These are phyloP conservation scores for Cryptococcus floricola DNA, from an alignment of 1,284 basidiomycete species.

Conservation along the genomic window DNA sequence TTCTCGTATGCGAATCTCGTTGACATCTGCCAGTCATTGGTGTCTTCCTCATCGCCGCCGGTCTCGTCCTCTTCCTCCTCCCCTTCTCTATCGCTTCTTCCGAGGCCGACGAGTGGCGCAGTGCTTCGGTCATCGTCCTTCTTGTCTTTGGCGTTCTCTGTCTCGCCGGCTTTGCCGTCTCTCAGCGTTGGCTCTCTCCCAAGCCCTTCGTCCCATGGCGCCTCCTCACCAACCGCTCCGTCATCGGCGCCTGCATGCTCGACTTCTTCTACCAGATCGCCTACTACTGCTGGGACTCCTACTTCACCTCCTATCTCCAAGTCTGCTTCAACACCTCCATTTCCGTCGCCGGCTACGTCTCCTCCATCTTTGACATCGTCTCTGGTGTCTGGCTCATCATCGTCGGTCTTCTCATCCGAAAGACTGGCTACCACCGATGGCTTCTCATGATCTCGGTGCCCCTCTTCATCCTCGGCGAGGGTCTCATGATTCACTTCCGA, in stretches of 20 bases:
- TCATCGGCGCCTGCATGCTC: constrained; percentile 44
- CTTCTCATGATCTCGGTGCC: constrained; percentile 37
- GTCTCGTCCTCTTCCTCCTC: constrained; percentile 45
- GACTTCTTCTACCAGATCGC: constrained; percentile 44
- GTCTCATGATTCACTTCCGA: constrained; percentile 48
- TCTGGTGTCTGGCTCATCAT: constrained; percentile 41
- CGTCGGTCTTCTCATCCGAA: constrained; percentile 42
- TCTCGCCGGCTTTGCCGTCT: constrained; percentile 41
- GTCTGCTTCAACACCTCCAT: constrained; percentile 46
- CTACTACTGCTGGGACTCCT: constrained; percentile 40
- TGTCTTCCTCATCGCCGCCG: constrained; percentile 44
- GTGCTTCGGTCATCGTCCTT: constrained; percentile 44
- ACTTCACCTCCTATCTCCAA: constrained; percentile 41
- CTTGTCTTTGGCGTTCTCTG: constrained; percentile 46
- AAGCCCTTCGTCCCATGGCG: constrained; percentile 46
- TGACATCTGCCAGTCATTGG: constrained; percentile 35
- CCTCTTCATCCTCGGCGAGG: constrained; percentile 46
- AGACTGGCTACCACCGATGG: constrained; percentile 46
- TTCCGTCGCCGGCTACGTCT: constrained; percentile 45
- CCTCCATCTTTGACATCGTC: constrained; percentile 45
- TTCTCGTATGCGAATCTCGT: neutral
- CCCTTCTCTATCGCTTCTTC: constrained; percentile 46
- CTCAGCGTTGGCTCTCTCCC: constrained; percentile 39
- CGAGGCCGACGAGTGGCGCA: constrained; percentile 32
- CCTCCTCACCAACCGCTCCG: constrained; percentile 43